These are phyloP conservation scores for Corrigiola litoralis DNA, from an alignment of 179 eudicot genomes.

Conservation along the genomic window DNA sequence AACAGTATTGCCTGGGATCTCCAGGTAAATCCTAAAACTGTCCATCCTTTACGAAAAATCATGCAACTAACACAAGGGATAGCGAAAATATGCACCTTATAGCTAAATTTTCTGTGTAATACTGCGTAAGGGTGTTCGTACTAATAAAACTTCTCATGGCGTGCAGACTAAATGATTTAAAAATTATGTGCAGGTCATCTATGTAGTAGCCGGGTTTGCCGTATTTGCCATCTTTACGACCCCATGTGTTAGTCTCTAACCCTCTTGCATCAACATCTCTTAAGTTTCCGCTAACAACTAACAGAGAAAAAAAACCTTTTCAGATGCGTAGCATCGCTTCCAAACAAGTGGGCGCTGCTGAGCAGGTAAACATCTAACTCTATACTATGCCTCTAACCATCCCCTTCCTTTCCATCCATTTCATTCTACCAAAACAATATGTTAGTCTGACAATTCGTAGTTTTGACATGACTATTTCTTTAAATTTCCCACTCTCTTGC, in stretches of 20 bases:
- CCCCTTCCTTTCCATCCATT: too few relatives aligned
- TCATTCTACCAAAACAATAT: too few relatives aligned
- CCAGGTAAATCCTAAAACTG: conserved; percentile 45
- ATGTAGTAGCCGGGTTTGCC: conserved; percentile 41
- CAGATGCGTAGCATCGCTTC: conserved; percentile 78
- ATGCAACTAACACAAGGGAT: neutral
- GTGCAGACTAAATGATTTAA: neutral
- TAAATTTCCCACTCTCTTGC: too few relatives aligned
- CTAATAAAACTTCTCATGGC: neutral
- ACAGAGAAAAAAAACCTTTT: conserved; percentile 5
- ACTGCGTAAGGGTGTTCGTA: too few relatives aligned
- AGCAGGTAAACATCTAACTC: conserved; percentile 41
- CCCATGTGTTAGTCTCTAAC: conserved; percentile 54
- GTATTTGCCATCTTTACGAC: conserved; percentile 38
- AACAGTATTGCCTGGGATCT: conserved; percentile 73
- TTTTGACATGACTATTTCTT: too few relatives aligned
- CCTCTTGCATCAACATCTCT: neutral
- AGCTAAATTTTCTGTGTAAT: neutral
- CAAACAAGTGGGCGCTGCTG: conserved; percentile 64
- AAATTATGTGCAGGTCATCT: conserved; percentile 47
- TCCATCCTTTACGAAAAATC: neutral
- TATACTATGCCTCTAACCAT: too few relatives aligned
- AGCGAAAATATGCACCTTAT: neutral
- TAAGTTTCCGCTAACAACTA: neutral
- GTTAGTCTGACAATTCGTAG: too few relatives aligned